phyloP scores from a whole-genome alignment of 768 basidiomycete species.

The Tylopilus felleus region DNA sequence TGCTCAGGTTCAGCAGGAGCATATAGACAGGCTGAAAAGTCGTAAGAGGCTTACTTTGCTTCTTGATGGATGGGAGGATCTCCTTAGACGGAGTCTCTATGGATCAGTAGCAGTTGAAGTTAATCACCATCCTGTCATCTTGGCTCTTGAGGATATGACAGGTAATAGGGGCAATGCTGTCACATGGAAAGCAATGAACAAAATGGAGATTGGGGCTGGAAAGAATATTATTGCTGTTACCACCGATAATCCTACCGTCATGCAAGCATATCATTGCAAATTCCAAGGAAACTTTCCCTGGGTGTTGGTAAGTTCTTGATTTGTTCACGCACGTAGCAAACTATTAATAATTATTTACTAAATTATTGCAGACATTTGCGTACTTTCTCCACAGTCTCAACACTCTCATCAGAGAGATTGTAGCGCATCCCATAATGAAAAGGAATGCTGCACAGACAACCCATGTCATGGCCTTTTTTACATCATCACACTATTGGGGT shows the following conservation, averaged over 20 bases:
- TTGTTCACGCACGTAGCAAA: no score
- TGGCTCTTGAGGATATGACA: slow-evolving; percentile 27
- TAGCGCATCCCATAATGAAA: slow-evolving; percentile 20
- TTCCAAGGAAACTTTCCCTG: background rate
- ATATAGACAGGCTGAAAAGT: slow-evolving; percentile 11
- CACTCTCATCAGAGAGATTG: background rate
- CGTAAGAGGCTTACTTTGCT: slow-evolving; percentile 23
- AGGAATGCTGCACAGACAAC: slow-evolving; percentile 9
- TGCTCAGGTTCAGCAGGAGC: slow-evolving; percentile 19
- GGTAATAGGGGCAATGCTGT: slow-evolving; percentile 17
- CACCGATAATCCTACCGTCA: slow-evolving; percentile 32
- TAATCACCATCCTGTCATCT: slow-evolving; percentile 20
- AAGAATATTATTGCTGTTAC: slow-evolving; percentile 24
- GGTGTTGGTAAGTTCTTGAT: background rate
- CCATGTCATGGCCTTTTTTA: slow-evolving; percentile 26
- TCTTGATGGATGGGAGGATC: slow-evolving; percentile 35
- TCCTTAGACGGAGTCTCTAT: slow-evolving; percentile 24
- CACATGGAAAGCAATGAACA: slow-evolving; percentile 12
- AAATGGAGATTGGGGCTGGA: slow-evolving; percentile 19
- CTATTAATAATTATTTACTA: background rate
- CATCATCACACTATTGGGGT: slow-evolving; percentile 31
- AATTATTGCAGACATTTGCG: background rate
- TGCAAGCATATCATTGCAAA: slow-evolving; percentile 22
- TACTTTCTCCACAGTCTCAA: slow-evolving; percentile 4
- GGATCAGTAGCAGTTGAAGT: slow-evolving; percentile 25